These are phyloP conservation scores for Amphirosellinia nigrospora DNA, from an alignment of 495 filamentous ascomycete species.

Conservation along the genomic window DNA sequence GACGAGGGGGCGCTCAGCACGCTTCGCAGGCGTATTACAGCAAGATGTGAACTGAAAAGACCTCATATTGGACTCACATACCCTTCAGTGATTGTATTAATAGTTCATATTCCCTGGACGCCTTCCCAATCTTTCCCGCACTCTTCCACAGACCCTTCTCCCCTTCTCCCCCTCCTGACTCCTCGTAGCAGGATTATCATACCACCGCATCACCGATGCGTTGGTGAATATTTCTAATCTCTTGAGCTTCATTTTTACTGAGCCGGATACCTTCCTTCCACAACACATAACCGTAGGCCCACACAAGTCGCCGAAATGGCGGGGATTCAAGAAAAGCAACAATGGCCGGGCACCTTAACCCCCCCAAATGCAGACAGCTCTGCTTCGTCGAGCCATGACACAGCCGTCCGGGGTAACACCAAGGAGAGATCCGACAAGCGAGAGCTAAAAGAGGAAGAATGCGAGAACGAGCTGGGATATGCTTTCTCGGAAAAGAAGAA, in stretches of 20 bases:
- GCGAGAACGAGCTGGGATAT: conserved; percentile 70
- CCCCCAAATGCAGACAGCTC: conserved; percentile 13
- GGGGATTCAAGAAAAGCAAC: conserved; percentile 4
- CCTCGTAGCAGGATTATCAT: conserved; percentile 7
- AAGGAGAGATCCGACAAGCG: conserved; percentile 45
- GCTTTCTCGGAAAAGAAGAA: conserved; percentile 70
- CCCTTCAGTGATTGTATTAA: background rate
- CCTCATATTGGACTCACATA: background rate
- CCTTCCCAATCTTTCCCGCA: conserved; percentile 11
- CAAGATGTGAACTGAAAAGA: conserved; percentile 2
- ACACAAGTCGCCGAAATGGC: background rate
- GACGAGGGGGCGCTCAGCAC: background rate
- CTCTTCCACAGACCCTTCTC: conserved; percentile 11
- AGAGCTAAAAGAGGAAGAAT: conserved; percentile 69
- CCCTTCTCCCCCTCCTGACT: background rate
- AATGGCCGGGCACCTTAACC: background rate
- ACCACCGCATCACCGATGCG: conserved; percentile 15
- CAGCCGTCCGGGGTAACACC: background rate
- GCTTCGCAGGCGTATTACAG: background rate
- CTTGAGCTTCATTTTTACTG: background rate
- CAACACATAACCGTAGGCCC: background rate
- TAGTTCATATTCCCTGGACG: conserved; percentile 2
- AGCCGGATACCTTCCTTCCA: background rate
- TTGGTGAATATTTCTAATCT: background rate
- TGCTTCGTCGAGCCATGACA: conserved; percentile 6